Evolutionary conservation across 768 basidiomycete genomes (phyloP).

Genomic region (Xerocomus potaroensis): DNA sequence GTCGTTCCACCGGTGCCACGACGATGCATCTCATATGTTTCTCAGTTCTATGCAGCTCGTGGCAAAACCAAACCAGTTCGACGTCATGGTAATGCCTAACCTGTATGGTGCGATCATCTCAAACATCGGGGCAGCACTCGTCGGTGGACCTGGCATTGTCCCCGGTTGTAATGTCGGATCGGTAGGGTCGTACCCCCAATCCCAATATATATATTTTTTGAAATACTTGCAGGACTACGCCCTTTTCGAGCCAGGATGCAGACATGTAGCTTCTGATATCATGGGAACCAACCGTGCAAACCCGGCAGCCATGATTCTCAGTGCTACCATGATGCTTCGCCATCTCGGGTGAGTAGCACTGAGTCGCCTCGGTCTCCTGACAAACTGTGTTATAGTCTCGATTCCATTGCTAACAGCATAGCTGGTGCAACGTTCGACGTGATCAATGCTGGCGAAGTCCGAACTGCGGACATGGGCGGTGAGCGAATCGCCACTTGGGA

Average conservation of each 20-base stretch:
- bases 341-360: constrained; percentile 73
- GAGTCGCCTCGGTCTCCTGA: constrained; percentile 13
- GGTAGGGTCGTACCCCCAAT: constrained; percentile 38
- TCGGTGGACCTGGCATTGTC: constrained; percentile 96
- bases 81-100: constrained; percentile 99
- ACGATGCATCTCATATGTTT: not conserved
- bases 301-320: constrained; percentile 96
- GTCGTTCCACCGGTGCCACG: constrained; percentile 17
- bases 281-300: constrained; percentile 96
- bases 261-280: constrained; percentile 91
- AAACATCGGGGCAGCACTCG: constrained; percentile 97
- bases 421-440: constrained; percentile 91
- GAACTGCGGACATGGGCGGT: constrained; percentile 96
- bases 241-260: constrained; percentile 97
- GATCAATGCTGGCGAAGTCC: constrained; percentile 81
- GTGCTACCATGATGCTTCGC: constrained; percentile 96
- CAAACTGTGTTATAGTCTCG: constrained; percentile 52
- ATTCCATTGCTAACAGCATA: constrained; percentile 89
- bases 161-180: constrained; percentile 98
- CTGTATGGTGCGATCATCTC: constrained; percentile 96
- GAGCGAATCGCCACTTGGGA: constrained; percentile 28
- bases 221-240: constrained; percentile 72
- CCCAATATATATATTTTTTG: not conserved
- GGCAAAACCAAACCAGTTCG: constrained; percentile 91
- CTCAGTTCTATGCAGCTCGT: constrained; percentile 98